Evolutionary conservation across 2,329 filamentous ascomycete species (phyloP).

Genomic region (Polychaeton citri): DNA sequence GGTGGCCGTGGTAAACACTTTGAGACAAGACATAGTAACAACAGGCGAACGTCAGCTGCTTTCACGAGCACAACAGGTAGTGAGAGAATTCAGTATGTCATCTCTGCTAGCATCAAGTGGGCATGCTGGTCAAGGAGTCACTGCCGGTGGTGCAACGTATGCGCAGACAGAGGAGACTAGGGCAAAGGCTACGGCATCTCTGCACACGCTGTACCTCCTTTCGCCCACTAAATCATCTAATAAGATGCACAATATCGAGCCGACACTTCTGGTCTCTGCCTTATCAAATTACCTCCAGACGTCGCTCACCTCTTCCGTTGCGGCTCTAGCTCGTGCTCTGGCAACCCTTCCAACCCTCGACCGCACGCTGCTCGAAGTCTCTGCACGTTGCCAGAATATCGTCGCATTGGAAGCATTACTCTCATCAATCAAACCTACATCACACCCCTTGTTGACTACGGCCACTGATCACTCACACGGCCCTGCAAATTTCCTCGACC

Average conservation of each 20-base stretch:
- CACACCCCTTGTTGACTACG: slow-evolving; percentile 44
- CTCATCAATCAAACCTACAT: slow-evolving; percentile 50
- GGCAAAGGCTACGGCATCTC: slow-evolving; percentile 57
- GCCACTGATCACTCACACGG: slow-evolving; percentile 4
- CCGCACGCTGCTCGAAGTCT: slow-evolving; percentile 66
- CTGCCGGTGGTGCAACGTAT: slow-evolving; percentile 32
- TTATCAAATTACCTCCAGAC: slow-evolving; percentile 74
- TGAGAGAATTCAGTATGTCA: slow-evolving; percentile 73
- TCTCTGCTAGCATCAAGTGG: slow-evolving; percentile 29
- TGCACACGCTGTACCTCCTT: slow-evolving; percentile 66
- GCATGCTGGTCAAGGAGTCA: slow-evolving; percentile 6
- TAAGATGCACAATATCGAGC: slow-evolving; percentile 41
- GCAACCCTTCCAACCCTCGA: slow-evolving; percentile 72
- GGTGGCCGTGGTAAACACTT: slow-evolving; percentile 56
- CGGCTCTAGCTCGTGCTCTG: slow-evolving; percentile 60
- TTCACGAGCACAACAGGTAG: slow-evolving; percentile 60
- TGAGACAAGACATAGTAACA: slow-evolving; percentile 55
- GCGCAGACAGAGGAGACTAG: slow-evolving; percentile 61
- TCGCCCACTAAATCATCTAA: slow-evolving; percentile 38
- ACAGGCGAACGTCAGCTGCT: slow-evolving; percentile 65
- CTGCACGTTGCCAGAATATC: slow-evolving; percentile 76
- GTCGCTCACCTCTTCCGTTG: slow-evolving; percentile 64
- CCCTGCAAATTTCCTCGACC: slow-evolving; percentile 49
- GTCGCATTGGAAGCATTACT: slow-evolving; percentile 76
- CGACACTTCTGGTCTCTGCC: slow-evolving; percentile 59